phyloP scores from a whole-genome alignment of 2,329 filamentous ascomycete genomes.

The Fusarium sp. region DNA sequence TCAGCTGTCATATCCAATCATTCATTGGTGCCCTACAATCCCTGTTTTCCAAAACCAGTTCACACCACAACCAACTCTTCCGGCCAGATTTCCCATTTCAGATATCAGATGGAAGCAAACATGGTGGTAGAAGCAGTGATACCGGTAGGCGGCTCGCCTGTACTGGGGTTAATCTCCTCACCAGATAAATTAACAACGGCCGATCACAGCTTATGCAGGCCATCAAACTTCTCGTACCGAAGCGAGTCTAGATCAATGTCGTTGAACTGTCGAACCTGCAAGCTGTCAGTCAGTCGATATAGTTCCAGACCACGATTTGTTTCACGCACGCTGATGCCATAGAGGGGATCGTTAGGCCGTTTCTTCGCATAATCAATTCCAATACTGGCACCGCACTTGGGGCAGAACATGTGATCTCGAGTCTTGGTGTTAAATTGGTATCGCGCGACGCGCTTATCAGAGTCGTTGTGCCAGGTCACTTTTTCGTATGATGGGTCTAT shows the following conservation, averaged over 20 bases:
- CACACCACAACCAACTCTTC: neutral
- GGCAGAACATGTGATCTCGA: slow-evolving; percentile 63
- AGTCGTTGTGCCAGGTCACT: slow-evolving; percentile 58
- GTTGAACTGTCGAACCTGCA: slow-evolving; percentile 57
- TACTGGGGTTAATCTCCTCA: slow-evolving; percentile 13
- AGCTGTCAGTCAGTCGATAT: slow-evolving; percentile 9
- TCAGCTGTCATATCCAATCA: slow-evolving; percentile 38
- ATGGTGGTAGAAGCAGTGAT: neutral
- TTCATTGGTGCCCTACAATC: slow-evolving; percentile 10
- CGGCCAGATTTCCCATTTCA: slow-evolving; percentile 11
- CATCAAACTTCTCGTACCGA: slow-evolving; percentile 54
- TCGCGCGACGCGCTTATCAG: slow-evolving; percentile 45
- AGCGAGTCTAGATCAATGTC: slow-evolving; percentile 56
- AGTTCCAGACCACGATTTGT: fast-evolving
- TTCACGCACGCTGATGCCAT: slow-evolving; percentile 59
- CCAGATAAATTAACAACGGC: slow-evolving; percentile 56
- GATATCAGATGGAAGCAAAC: neutral
- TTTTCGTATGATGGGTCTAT: slow-evolving; percentile 56
- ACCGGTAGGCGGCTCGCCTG: slow-evolving; percentile 6
- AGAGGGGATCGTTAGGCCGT: slow-evolving; percentile 46
- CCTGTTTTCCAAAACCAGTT: neutral
- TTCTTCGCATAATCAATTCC: slow-evolving; percentile 58
- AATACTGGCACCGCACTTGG: slow-evolving; percentile 60
- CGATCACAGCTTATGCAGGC: slow-evolving; percentile 51
- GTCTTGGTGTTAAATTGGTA: slow-evolving; percentile 60